Percentiles rank a stretch among this genome's conserved stretches.
These are phyloP conservation scores for Corylus americana DNA, from an alignment of 306 rosid species.

Conservation along the genomic window DNA sequence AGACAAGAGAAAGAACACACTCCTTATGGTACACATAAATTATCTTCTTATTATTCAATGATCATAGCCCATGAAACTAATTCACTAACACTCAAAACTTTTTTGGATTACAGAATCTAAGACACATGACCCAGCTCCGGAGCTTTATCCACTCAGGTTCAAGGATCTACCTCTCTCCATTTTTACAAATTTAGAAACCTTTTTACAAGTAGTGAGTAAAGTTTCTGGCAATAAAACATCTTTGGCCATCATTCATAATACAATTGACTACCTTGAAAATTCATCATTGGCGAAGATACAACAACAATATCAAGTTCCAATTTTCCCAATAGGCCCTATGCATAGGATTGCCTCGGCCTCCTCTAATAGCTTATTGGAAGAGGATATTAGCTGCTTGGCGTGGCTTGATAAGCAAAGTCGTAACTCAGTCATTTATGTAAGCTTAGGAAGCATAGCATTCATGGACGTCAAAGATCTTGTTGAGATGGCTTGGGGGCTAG, in stretches of 20 bases:
- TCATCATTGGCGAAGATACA: slow-evolving; percentile 17
- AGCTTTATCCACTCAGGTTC: slow-evolving; percentile 42
- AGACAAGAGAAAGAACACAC: no score
- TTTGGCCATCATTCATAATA: slow-evolving; percentile 47
- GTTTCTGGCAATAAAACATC: slow-evolving; percentile 18
- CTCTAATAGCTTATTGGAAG: slow-evolving; percentile 23
- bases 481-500: slow-evolving; percentile 54
- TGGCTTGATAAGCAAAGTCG: slow-evolving; percentile 32
- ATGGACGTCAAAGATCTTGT: slow-evolving; percentile 40
- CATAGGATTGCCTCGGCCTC: slow-evolving; percentile 30
- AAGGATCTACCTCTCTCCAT: slow-evolving; percentile 45
- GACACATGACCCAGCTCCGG: slow-evolving; percentile 32
- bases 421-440: slow-evolving; percentile 29
- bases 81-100: background rate
- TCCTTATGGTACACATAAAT: background rate
- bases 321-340: slow-evolving; percentile 53
- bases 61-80: background rate
- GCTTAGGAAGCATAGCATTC: slow-evolving; percentile 57
- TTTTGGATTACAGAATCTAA: slow-evolving; percentile 23
- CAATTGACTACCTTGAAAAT: background rate
- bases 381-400: slow-evolving; percentile 27
- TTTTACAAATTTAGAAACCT: background rate
- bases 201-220: background rate
- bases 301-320: slow-evolving; percentile 16
- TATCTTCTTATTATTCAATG: background rate